These are phyloP conservation scores for Millerago galiae DNA, from an alignment of 805 yeast genomes.

Conservation along the genomic window DNA sequence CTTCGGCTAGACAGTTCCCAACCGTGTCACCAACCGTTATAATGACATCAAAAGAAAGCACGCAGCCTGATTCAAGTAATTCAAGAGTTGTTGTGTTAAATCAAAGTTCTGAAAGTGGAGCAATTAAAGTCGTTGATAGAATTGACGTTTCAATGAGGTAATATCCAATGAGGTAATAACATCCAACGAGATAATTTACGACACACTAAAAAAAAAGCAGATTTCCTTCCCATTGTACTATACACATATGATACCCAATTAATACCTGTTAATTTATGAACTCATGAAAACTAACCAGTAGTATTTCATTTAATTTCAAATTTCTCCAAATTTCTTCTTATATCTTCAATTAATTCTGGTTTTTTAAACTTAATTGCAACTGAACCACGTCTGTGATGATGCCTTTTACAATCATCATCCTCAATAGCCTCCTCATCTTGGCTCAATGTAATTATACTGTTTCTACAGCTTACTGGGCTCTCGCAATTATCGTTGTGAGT, in stretches of 20 bases:
- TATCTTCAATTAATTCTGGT: conserved; percentile 6
- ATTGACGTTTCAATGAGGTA: conserved; percentile 5
- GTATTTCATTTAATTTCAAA: too few species aligned
- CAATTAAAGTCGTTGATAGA: conserved; percentile 13
- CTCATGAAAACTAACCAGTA: not conserved
- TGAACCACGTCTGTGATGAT: conserved; percentile 24
- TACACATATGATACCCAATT: too few species aligned
- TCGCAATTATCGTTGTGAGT: not conserved
- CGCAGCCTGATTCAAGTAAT: not conserved
- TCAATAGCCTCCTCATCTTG: not conserved
- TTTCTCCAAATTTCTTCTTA: not conserved
- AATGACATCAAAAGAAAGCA: not conserved
- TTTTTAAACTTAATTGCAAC: conserved; percentile 21
- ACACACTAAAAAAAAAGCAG: not conserved
- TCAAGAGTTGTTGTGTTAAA: conserved; percentile 8
- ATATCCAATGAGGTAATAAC: too few species aligned
- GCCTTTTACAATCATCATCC: conserved; percentile 10
- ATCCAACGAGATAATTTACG: not conserved
- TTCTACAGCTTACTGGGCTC: not conserved
- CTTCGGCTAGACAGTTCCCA: not conserved
- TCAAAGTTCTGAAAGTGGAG: conserved; percentile 7
- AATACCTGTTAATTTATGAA: too few species aligned
- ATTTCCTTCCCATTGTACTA: too few species aligned
- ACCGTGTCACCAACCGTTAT: not conserved
- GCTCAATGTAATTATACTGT: conserved; percentile 1